Base-by-base conservation (phyloP, 352 stramenopile species). In the Phytophthora palmivora region DNA sequence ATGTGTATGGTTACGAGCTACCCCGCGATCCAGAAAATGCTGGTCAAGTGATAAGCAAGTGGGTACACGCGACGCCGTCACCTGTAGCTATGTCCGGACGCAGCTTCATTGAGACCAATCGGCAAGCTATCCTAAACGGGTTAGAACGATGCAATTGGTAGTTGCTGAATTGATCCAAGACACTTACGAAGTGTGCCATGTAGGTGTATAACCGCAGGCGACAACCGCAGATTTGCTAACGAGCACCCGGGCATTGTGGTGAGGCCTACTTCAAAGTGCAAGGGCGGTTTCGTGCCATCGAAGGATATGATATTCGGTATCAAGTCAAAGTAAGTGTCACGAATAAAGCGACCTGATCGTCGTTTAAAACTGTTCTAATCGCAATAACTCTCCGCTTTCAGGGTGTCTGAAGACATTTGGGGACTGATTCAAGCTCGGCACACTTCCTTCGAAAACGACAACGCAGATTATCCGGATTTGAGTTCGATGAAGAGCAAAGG, bases 81-180 rank as follows among this genome's bases (percentile, higher is more conserved):
- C 82, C 82, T 2, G 80, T 82, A 1, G 81, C 70, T 9, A 77
- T 87, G 33, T 82, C 69, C 1, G 79, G 78, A 10, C 72, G 84
- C 26, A 94, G 84, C 66, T 94, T 92, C 59, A 87, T 94, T 36
- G 80, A 92, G 53, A 94, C 82, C 22, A 94, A 94, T 49, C 78
- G 81, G 22, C 81, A 89, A 52, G 84, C 80, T 2, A 76, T 92
- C 50, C 32, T 73, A 15, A 74, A 73, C 37, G 82, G 84, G 70
- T 91, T 52, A 32, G 63, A 9, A 24, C 21, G 6, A 16, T 5
- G 3, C 28, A 10, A 6, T 24, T 55, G 28, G 0, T 51, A 4
- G 26, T 4, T 46, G n/a, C 10, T 34, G 30, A 34, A 34, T 34
- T 10, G 1, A 34, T 18, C 15, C 15, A 46, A 19, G 12, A 43